Base-by-base conservation (phyloP, 2,329 filamentous ascomycete species). In the Colletotrichum truncatum region DNA sequence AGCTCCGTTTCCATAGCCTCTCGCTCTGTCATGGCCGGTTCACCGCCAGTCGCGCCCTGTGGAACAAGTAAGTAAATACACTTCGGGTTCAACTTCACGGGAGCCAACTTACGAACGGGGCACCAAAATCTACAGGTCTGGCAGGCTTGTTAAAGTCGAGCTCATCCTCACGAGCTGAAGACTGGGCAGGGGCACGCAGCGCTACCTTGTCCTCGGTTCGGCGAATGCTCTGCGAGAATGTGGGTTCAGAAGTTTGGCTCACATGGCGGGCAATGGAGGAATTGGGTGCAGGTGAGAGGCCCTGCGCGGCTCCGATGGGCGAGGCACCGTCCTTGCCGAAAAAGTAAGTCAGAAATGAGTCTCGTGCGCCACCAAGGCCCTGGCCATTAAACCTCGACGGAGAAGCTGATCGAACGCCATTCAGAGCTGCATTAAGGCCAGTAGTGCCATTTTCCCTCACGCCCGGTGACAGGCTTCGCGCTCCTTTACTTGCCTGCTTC, bases 341-440 rank as follows among this genome's bases (percentile, higher is more conserved):
- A 81, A 99, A 99, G 80, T 99, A 99, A 80, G 95, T 98, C 67
- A 99, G 80, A 83, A 99, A 99, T 1, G 94, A 97, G 79, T 99
- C 96, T 67, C 91, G 88, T 39, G 93, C 88, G 66, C 82, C 87
- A 61, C 90, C 89, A 52, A 86, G 76, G 4, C 82, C 82, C 68
- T 88, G 87, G 25, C 83, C 83, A 68, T 87, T 87, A 68, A 91
- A 85, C 57, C 85, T 84, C 26, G 88, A 84, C 10, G 90, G 89
- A 43, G 90, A 91, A 30, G 81, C 81, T 34, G 88, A 83, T 57
- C 91, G 84, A 61, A 78, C 78, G 10, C 91, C 90, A 70, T 93
- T 94, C 72, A 94, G 80, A 10, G 89, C 85, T 30, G 89, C 85
- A 34, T 88, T 82, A 67, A 94, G 85, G 68, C 85, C 85, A 57